Conservation (phyloP, 192 early-diverging fungal genomes). For the Linnemannia elongata region DNA sequence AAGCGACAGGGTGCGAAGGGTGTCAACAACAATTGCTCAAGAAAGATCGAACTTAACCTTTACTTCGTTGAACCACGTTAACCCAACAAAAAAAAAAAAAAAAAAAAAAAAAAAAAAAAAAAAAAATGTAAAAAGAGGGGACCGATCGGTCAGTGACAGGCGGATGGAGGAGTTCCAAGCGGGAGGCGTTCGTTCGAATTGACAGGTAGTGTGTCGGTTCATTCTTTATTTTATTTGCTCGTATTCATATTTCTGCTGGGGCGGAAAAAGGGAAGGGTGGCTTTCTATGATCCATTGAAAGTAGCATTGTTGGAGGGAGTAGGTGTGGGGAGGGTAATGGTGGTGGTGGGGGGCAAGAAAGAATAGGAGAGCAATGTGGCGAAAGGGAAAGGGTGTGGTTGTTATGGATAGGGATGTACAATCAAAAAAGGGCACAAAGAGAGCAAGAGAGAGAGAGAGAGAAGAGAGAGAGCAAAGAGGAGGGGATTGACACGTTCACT, state of each 20-base stretch:
- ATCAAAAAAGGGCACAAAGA: not conserved
- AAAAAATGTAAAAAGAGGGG: not conserved
- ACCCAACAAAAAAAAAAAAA: not conserved
- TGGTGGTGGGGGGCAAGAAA: not conserved
- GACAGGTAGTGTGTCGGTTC: too few species aligned
- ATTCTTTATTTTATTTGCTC: too few species aligned
- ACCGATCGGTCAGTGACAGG: not conserved
- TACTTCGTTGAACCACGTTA: too few species aligned
- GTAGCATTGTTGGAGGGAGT: not conserved
- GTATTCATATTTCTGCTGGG: too few species aligned
- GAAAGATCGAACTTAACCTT: not conserved
- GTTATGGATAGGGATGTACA: not conserved
- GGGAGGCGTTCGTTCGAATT: not conserved
- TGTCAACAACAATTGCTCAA: not conserved
- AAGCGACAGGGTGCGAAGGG: not conserved
- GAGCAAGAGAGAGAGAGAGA: too few species aligned
- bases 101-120: not conserved
- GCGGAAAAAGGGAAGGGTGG: not conserved
- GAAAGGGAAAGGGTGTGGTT: not conserved
- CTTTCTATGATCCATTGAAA: not conserved
- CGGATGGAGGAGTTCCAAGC: conserved; percentile 1
- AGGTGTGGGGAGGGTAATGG: too few species aligned
- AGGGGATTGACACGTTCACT: conserved; percentile 5
- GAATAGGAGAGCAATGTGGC: not conserved
- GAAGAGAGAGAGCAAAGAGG: too few species aligned